A percentile compares a stretch with the other conserved stretches of the same genome.
These are phyloP conservation scores for Naematelia aurantialba DNA, from an alignment of 768 basidiomycete species.

Conservation along the genomic window DNA sequence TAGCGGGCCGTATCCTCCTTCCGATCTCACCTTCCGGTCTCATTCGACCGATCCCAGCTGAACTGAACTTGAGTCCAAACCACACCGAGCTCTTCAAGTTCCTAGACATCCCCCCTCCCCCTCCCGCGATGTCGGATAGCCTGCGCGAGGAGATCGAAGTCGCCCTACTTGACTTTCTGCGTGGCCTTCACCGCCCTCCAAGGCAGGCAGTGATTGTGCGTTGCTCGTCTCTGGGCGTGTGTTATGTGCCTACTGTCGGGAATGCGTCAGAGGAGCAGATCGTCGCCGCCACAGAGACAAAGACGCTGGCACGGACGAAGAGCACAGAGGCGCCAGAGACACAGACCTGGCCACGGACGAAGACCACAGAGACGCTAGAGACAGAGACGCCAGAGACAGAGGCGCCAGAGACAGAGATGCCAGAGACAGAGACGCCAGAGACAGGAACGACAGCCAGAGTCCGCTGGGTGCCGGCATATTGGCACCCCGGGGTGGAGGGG, in stretches of 20 bases:
- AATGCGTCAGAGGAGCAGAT: too few relatives aligned
- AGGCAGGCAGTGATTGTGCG: constrained; percentile 22
- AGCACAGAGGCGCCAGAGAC: too few relatives aligned
- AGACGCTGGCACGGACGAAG: too few relatives aligned
- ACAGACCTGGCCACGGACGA: too few relatives aligned
- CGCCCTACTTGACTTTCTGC: neutral
- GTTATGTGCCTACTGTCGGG: constrained; percentile 20
- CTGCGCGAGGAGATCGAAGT: neutral
- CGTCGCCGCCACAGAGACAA: too few relatives aligned
- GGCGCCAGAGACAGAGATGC: too few relatives aligned
- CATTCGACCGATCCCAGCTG: constrained; percentile 5
- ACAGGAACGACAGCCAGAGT: too few relatives aligned
- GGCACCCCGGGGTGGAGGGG: constrained; percentile 12
- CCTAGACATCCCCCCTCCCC: constrained; percentile 7
- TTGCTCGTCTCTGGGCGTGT: constrained; percentile 24
- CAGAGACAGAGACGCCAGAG: too few relatives aligned
- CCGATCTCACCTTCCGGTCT: neutral
- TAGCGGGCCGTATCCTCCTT: too few relatives aligned
- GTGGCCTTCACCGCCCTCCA: neutral
- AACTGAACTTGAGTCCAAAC: constrained; percentile 23
- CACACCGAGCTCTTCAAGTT: constrained; percentile 29
- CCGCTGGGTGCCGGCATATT: constrained; percentile 30
- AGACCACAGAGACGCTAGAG: too few relatives aligned
- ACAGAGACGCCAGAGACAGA: too few relatives aligned
- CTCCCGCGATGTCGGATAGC: neutral